Percentiles rank a stretch among this genome's conserved stretches.
phyloP scores from a whole-genome alignment of 2,329 filamentous ascomycete genomes.

The Achaetomium macrosporum region DNA sequence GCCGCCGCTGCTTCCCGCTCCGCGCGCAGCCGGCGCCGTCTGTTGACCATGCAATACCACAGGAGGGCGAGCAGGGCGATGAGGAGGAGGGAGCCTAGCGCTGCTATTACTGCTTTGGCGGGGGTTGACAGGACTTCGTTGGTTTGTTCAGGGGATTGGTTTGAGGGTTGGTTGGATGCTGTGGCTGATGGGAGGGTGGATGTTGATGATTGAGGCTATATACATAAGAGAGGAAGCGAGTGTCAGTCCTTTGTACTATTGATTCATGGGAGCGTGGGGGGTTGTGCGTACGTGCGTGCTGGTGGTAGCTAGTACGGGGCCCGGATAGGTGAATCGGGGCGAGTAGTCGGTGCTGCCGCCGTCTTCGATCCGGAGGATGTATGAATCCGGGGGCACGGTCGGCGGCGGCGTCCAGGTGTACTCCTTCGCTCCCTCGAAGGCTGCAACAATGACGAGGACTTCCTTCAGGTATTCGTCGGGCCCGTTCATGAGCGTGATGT shows the following conservation, averaged over 20 bases:
- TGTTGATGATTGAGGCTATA: background rate
- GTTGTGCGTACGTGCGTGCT: background rate
- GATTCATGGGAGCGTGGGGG: no score
- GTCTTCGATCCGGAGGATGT: conserved; percentile 6
- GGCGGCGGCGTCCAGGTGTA: conserved; percentile 14
- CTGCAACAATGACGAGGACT: conserved; percentile 2
- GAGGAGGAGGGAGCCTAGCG: background rate
- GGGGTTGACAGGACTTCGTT: background rate
- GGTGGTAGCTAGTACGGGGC: background rate
- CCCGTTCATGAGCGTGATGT: conserved; percentile 11
- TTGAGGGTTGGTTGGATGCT: background rate
- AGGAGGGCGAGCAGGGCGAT: background rate
- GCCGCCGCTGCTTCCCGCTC: background rate
- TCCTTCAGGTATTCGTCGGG: conserved; percentile 7
- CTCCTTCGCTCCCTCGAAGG: background rate
- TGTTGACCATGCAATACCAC: background rate
- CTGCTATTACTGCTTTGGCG: conserved; percentile 2
- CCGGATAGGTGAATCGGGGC: conserved; percentile 6
- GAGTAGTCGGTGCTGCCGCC: conserved; percentile 12
- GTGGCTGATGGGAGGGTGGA: background rate
- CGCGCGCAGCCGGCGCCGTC: background rate
- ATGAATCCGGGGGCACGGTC: background rate
- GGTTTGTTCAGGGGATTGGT: background rate
- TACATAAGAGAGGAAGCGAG: background rate
- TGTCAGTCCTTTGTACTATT: background rate